Percentiles rank a stretch among this genome's conserved stretches.
phyloP scores from a whole-genome alignment of 768 basidiomycete genomes.

The Termitomyces heimii region DNA sequence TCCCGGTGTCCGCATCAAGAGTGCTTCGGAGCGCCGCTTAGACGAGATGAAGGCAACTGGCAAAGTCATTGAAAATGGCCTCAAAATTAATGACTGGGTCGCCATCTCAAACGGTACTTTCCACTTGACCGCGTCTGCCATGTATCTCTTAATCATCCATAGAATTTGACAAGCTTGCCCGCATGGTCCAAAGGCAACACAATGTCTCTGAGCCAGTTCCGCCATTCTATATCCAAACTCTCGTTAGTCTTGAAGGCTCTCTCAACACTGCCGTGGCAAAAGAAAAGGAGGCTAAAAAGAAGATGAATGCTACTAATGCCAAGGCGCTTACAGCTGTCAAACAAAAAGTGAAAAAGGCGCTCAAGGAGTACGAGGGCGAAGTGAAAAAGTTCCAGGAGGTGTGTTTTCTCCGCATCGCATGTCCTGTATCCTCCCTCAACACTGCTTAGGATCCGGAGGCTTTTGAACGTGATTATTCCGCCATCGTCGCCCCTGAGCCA shows the following conservation, averaged over 20 bases:
- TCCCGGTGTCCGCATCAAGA: slow-evolving; percentile 69
- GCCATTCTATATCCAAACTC: slow-evolving; percentile 75
- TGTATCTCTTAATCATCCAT: not conserved
- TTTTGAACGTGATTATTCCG: slow-evolving; percentile 73
- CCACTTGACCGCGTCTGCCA: not conserved
- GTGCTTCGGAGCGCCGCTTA: slow-evolving; percentile 86
- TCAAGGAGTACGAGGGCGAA: slow-evolving; percentile 84
- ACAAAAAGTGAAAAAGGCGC: slow-evolving; percentile 90
- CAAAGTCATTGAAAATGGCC: slow-evolving; percentile 87
- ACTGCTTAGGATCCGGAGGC: slow-evolving; percentile 73
- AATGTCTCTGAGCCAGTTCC: slow-evolving; percentile 84
- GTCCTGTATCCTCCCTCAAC: not conserved
- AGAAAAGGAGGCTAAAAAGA: slow-evolving; percentile 93
- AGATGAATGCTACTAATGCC: slow-evolving; percentile 92
- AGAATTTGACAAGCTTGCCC: slow-evolving; percentile 96
- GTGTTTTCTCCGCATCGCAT: slow-evolving; percentile 14
- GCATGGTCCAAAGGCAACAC: slow-evolving; percentile 84
- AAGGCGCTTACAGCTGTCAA: slow-evolving; percentile 97
- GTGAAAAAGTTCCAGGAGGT: slow-evolving; percentile 78
- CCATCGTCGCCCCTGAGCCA: slow-evolving; percentile 42
- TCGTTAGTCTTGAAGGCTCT: slow-evolving; percentile 69
- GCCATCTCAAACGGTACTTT: slow-evolving; percentile 75
- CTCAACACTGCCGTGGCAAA: slow-evolving; percentile 69
- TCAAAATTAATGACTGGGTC: slow-evolving; percentile 97
- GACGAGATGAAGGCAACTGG: slow-evolving; percentile 94